Evolutionary conservation across 202 grass and related monocot species (phyloP).

Genomic region (Setaria viridis): DNA sequence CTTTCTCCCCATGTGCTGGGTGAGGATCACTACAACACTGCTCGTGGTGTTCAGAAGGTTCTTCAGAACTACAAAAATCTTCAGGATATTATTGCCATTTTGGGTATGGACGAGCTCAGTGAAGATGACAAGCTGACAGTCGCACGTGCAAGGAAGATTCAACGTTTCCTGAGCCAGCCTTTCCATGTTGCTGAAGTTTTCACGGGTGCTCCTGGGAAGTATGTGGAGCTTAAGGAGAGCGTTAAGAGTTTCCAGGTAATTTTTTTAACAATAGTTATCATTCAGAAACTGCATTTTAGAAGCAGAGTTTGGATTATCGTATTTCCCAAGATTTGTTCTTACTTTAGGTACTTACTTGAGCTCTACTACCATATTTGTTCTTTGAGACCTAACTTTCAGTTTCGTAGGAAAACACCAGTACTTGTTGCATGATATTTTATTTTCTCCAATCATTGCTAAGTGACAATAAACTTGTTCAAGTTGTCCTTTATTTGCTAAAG

Average conservation of each 20-base stretch:
- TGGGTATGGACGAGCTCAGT: constrained; percentile 99
- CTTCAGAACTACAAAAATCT: constrained; percentile 99
- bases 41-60: constrained; percentile 99
- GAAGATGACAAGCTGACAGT: constrained; percentile 97
- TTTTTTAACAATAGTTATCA: neutral
- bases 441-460: neutral
- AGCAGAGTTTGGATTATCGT: neutral
- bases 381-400: neutral
- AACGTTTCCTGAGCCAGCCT: constrained; percentile 92
- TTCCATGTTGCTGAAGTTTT: constrained; percentile 99
- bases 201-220: constrained; percentile 98
- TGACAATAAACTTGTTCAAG: neutral
- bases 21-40: constrained; percentile 95
- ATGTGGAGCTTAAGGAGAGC: constrained; percentile 94
- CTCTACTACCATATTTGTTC: neutral
- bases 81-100: constrained; percentile 99
- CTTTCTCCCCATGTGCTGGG: constrained; percentile 94
- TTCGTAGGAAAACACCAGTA: neutral
- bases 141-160: constrained; percentile 96
- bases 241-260: constrained; percentile 91
- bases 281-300: neutral
- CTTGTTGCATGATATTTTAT: neutral
- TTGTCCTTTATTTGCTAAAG: neutral
- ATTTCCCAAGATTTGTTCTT: no score
- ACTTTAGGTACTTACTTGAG: neutral